Evolutionary conservation across 208 protist species (phyloP), one percentile per base, ranked within the genome.

Genomic region (Trypanosoma conorhini): DNA sequence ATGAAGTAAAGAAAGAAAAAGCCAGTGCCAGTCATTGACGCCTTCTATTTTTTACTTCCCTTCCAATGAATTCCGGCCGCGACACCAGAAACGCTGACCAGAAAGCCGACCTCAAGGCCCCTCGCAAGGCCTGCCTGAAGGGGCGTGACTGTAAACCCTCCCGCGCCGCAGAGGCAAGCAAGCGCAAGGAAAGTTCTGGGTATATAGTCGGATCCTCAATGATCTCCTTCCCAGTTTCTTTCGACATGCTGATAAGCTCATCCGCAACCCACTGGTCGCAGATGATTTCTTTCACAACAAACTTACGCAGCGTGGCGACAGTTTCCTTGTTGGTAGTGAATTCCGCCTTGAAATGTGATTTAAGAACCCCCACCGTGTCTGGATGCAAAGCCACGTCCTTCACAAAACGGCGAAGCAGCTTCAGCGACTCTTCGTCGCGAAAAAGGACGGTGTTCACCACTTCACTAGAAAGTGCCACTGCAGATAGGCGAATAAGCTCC

Each of bases 201-300:
- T 80, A 90, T 8, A 96, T 50, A 40, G 76, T 72, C 1, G 57
- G 70, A 80, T 96, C 88, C 21, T 40, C 55, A 62, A 81, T 81
- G 30, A 92, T 67, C 10, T 79, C 77, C 26, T 74, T 82, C 2
- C 79, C 80, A 1, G 85, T 60, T 30, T 88, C 82, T 55, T 77
- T 75, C 19, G 77, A 85, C 51, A 92, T 73, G 24, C 72, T 81
- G 35, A 94, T 72, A 24, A 96, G 87, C 62, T 96, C 87, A 60
- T 96, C 91, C 52, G 80, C 79, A 58, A 96, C 91, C 87, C 88
- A 96, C 15, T 64, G 17, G 64, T 96, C 91, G 40, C 81, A 70
- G 60, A 94, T 83, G n/a, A 94, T 66, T 28, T 91, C 85, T 9
- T 83, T 63, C 17, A 94, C 85, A 31, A 87, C 65, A 77, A 95